Evolutionary conservation across 805 yeast genomes (phyloP), one percentile per base, ranked within the genome.

Genomic region (Ogataea zsoltii): DNA sequence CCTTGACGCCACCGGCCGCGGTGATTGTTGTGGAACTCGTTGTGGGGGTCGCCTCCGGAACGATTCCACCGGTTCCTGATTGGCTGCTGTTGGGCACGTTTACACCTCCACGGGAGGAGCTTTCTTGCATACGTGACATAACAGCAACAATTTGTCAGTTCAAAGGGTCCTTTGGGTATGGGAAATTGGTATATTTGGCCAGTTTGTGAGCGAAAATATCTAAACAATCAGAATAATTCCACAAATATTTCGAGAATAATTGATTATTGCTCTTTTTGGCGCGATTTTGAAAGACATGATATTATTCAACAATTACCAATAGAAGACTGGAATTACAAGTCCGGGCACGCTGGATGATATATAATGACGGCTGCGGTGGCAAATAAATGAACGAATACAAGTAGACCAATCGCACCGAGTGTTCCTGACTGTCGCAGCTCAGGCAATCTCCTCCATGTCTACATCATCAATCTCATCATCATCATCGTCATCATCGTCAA

Each of bases 401-500:
- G n/a, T n/a, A n/a, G n/a, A n/a, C n/a, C n/a, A n/a, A n/a, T n/a
- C n/a, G n/a, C n/a, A n/a, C n/a, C n/a, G n/a, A n/a, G n/a, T n/a
- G n/a, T n/a, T n/a, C n/a, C n/a, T n/a, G n/a, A n/a, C n/a, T n/a
- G n/a, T n/a, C n/a, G n/a, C n/a, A n/a, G 25, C 25, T 21, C 25
- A 45, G 14, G 79, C 77, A 43, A 85, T 80, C 63, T 85, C 90
- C 60, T 84, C 91, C 90, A 85, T 82, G 53, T 83, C 88, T 31
- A 80, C 65, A 55, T 83, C 89, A 32, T 82, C 87, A 39, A 79
- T 82, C n/a, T 75, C 80, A 12, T 81, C 86, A 7, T 77, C 85
- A 14, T 82, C 85, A 5, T 76, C 76, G 1, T 70, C 74, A 12
- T 68, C 69, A n/a, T 62, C 58, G n/a, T 71, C 65, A 1, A 38